These are phyloP conservation scores for Scortechinia acanthostroma DNA, from an alignment of 2,329 filamentous ascomycete species.

Conservation along the genomic window DNA sequence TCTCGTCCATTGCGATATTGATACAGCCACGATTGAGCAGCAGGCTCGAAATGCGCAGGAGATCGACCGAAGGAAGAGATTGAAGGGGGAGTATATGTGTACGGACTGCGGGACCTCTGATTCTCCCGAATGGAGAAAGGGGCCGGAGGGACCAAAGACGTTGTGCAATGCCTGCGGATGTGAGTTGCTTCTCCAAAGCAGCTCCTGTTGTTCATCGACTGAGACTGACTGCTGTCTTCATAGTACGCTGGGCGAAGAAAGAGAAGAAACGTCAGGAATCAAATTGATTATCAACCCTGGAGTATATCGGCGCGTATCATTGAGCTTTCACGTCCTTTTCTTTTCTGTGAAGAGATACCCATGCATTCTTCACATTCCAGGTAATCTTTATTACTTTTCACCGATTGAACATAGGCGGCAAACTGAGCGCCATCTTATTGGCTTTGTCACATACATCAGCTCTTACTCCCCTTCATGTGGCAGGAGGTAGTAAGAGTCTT, in stretches of 20 bases:
- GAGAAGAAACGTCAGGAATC: conserved; percentile 36
- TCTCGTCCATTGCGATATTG: neutral
- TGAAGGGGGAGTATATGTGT: conserved; percentile 57
- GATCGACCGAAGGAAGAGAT: conserved; percentile 35
- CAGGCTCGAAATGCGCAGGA: neutral
- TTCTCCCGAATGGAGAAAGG: conserved; percentile 60
- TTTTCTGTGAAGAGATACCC: too few species aligned
- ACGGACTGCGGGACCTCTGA: conserved; percentile 57
- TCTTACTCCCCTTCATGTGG: too few species aligned
- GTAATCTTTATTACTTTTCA: too few species aligned
- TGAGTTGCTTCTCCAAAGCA: conserved; percentile 20
- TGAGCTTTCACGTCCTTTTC: too few species aligned
- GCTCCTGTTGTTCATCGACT: conserved; percentile 1
- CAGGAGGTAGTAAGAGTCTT: too few species aligned
- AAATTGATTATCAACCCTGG: neutral
- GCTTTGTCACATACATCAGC: too few species aligned
- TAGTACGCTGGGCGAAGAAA: conserved; percentile 51
- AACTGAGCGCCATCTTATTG: too few species aligned
- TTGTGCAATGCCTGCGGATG: conserved; percentile 58
- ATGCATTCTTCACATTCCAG: too few species aligned
- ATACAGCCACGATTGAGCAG: neutral
- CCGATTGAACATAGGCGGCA: too few species aligned
- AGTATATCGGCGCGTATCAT: too few species aligned
- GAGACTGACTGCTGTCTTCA: conserved; percentile 2
- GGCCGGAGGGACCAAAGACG: conserved; percentile 55